Base-by-base conservation (phyloP, 495 filamentous ascomycete genomes). In the Clavariopsis aquatica region DNA sequence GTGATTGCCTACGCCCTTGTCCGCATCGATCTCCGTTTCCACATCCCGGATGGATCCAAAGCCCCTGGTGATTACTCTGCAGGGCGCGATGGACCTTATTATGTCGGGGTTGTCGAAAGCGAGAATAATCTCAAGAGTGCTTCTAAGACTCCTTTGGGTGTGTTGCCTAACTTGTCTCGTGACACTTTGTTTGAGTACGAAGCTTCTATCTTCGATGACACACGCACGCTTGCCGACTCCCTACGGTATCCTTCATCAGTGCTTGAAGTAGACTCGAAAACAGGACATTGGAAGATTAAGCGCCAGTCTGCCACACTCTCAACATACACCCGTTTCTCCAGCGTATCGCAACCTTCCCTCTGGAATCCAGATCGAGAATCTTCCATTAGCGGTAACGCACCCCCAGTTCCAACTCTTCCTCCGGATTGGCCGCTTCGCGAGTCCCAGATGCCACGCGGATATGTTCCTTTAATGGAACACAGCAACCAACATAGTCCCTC, bases 1-100 rank as follows among this genome's bases (percentile, higher is more conserved):
- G 81, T 93, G 1, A 75, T 75, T 9, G 65, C 86, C 2, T 93
- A 89, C 72, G 80, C 85, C 1, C 65, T 89, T 5, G 77, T 77
- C 3, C 80, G 91, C 23, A 83, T 93, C 31, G 92, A 97, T 68
- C 79, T 79, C 61, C 82, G 87, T 6, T 96, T 96, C 73, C 78
- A 84, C 63, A 78, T 96, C n/a, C 87, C 88, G 0, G 75, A 79
- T 51, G 75, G 76, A 10, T 45, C 68, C 12, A 70, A 64, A 12
- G 27, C 24, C 29, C 31, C 58, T 12, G 67, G 67, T 10, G 62
- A 52, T n/a, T 70, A 66, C 49, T 20, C 47, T 24, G 20, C 29
- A 12, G 56, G 54, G 13, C 52, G 46, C 22, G 41, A 57, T 8
- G 24, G 38, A 13, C 22, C n/a, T 23, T 56, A 58, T 20, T 17